Conservation (phyloP, 2,329 filamentous ascomycete species). For the Curvularia spicifera region DNA sequence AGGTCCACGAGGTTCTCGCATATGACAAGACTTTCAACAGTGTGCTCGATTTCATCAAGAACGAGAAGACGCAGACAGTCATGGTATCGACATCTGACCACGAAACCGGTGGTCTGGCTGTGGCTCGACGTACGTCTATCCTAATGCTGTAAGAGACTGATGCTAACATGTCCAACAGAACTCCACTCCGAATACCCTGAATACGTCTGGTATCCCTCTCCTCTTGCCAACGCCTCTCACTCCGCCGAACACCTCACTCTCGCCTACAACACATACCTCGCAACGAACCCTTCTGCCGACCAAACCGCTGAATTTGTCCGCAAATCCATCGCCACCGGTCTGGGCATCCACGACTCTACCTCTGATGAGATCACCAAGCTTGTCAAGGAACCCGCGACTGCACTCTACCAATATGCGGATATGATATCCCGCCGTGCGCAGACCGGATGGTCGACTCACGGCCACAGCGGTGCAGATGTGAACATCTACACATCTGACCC, state of each 20-base stretch:
- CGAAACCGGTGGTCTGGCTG: conserved; percentile 88
- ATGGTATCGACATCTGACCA: conserved; percentile 93
- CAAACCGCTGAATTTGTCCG: conserved; percentile 65
- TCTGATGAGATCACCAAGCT: conserved; percentile 73
- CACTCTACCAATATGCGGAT: conserved; percentile 73
- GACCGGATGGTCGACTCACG: conserved; percentile 92
- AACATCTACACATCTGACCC: conserved; percentile 90
- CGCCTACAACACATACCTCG: conserved; percentile 67
- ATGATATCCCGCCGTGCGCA: conserved; percentile 89
- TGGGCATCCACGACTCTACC: conserved; percentile 78
- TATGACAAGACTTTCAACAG: conserved; percentile 86
- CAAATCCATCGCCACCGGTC: conserved; percentile 69
- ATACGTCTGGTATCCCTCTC: conserved; percentile 81
- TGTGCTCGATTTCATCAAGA: conserved; percentile 83
- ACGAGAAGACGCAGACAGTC: conserved; percentile 74
- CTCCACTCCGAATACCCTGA: conserved; percentile 67
- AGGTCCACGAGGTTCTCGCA: conserved; percentile 84
- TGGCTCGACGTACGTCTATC: conserved; percentile 70
- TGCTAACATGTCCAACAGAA: conserved; percentile 51
- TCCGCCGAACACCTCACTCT: conserved; percentile 73
- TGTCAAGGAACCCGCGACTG: conserved; percentile 62
- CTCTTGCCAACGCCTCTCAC: conserved; percentile 79
- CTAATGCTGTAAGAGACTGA: not conserved
- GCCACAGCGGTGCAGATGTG: conserved; percentile 87
- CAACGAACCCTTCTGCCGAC: conserved; percentile 37